These are phyloP conservation scores for Colletotrichum filicis DNA, from an alignment of 2,329 filamentous ascomycete genomes.

Conservation along the genomic window DNA sequence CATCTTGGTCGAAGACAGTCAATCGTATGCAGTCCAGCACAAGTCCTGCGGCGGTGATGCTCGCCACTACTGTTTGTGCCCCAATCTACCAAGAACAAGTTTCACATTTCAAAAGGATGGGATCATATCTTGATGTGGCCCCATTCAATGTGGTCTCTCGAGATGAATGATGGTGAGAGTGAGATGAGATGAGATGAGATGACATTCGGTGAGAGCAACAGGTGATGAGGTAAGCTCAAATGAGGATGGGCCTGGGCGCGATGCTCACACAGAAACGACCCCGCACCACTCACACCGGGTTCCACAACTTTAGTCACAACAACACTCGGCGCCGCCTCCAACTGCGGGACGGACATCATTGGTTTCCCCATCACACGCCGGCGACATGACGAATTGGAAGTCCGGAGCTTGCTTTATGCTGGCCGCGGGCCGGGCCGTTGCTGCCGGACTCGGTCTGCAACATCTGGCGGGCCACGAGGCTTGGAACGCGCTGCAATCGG, in stretches of 20 bases:
- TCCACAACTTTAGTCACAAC: constrained; percentile 28
- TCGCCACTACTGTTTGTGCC: too few relatives aligned
- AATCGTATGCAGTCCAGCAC: too few relatives aligned
- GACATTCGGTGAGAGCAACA: background rate
- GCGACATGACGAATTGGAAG: constrained; percentile 25
- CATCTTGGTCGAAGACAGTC: too few relatives aligned
- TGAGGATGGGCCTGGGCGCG: background rate
- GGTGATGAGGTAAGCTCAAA: background rate
- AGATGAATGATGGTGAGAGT: background rate
- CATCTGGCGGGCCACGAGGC: constrained; percentile 9
- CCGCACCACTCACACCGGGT: constrained; percentile 6
- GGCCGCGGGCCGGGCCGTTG: constrained; percentile 16
- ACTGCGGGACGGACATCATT: constrained; percentile 10
- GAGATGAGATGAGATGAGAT: background rate
- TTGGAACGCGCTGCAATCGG: constrained; percentile 23
- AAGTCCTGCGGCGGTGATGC: too few relatives aligned
- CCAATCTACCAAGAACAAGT: background rate
- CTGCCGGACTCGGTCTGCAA: constrained; percentile 6
- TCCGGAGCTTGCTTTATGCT: constrained; percentile 21
- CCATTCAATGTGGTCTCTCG: too few relatives aligned
- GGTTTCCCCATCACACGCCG: constrained; percentile 15
- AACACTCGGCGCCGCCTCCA: constrained; percentile 16
- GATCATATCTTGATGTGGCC: background rate
- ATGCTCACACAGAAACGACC: background rate
- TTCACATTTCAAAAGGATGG: background rate